Percentiles rank a stretch among this genome's conserved stretches.
Evolutionary conservation across 1,284 basidiomycete genomes (phyloP).

Genomic region (Tremellales sp.): DNA sequence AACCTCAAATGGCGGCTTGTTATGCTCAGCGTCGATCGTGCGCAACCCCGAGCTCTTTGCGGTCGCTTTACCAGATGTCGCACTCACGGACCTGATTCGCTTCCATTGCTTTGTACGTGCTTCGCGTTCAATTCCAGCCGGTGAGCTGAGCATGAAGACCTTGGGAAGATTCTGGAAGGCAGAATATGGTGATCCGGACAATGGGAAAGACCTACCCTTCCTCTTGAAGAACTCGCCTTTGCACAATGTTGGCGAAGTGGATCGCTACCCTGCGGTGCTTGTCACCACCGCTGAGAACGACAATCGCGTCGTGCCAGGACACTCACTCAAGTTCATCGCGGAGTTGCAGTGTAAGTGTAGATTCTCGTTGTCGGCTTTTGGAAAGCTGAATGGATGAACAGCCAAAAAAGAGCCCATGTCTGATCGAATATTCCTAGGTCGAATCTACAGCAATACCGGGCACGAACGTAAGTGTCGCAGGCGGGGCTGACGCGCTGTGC

Average conservation of each 20-base stretch:
- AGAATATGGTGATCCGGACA: slow-evolving; percentile 14
- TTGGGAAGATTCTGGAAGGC: slow-evolving; percentile 13
- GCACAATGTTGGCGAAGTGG: slow-evolving; percentile 7
- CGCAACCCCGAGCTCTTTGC: slow-evolving; percentile 12
- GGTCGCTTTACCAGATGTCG: slow-evolving; percentile 13
- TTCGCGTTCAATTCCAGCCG: not conserved
- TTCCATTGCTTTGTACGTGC: slow-evolving; percentile 17
- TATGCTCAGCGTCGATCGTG: slow-evolving; percentile 7
- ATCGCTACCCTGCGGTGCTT: slow-evolving; percentile 12
- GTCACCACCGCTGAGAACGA: slow-evolving; percentile 17
- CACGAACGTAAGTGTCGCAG: too few species aligned
- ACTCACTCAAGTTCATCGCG: slow-evolving; percentile 15
- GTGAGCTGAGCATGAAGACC: slow-evolving; percentile 4
- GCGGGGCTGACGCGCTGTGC: too few species aligned
- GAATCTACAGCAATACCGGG: too few species aligned
- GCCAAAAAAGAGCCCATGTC: too few species aligned
- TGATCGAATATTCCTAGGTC: too few species aligned
- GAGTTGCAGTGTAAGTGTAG: too few species aligned
- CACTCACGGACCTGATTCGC: slow-evolving; percentile 10
- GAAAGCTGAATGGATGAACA: too few species aligned
- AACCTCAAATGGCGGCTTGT: slow-evolving; percentile 14
- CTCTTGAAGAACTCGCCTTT: slow-evolving; percentile 9
- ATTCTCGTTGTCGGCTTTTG: too few species aligned
- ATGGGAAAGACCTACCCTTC: slow-evolving; percentile 4
- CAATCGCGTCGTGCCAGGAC: slow-evolving; percentile 14